These are phyloP conservation scores for Hypoxylon sp. DNA, from an alignment of 2,329 filamentous ascomycete genomes.

Conservation along the genomic window DNA sequence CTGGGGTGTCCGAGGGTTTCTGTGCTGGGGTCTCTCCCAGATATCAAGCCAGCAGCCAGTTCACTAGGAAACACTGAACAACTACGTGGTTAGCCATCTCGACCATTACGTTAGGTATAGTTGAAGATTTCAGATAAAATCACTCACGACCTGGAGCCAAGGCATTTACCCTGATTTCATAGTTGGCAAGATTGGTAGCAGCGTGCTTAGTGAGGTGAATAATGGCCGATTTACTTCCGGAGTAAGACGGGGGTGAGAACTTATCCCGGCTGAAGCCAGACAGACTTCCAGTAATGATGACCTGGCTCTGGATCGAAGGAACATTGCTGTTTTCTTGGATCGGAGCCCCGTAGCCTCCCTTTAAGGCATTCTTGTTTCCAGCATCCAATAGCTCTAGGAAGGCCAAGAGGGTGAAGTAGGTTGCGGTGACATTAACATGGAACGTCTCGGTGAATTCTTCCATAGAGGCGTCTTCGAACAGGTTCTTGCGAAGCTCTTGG, in stretches of 20 bases:
- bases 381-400: constrained; percentile 46
- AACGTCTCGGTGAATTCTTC: constrained; percentile 69
- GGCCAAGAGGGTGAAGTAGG: constrained; percentile 45
- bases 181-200: constrained; percentile 38
- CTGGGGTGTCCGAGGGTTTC: constrained; percentile 29
- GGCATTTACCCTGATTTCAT: constrained; percentile 43
- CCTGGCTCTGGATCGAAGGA: constrained; percentile 43
- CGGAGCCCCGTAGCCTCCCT: constrained; percentile 33
- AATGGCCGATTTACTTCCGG: constrained; percentile 43
- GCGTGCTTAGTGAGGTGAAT: constrained; percentile 43
- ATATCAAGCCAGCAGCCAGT: constrained; percentile 31
- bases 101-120: too few relatives aligned
- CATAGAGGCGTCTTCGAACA: constrained; percentile 64
- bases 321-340: constrained; percentile 29
- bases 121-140: too few relatives aligned
- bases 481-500: constrained; percentile 46
- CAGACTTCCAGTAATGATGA: constrained; percentile 42
- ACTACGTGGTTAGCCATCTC: too few relatives aligned
- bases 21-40: constrained; percentile 35
- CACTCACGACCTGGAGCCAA: constrained; percentile 44
- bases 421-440: constrained; percentile 46
- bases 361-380: constrained; percentile 43
- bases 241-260: constrained; percentile 39
- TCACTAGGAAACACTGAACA: constrained; percentile 43
- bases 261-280: constrained; percentile 37